phyloP scores from a whole-genome alignment of 1,139 yeast genomes.

The Candida pseudocylindracea region DNA sequence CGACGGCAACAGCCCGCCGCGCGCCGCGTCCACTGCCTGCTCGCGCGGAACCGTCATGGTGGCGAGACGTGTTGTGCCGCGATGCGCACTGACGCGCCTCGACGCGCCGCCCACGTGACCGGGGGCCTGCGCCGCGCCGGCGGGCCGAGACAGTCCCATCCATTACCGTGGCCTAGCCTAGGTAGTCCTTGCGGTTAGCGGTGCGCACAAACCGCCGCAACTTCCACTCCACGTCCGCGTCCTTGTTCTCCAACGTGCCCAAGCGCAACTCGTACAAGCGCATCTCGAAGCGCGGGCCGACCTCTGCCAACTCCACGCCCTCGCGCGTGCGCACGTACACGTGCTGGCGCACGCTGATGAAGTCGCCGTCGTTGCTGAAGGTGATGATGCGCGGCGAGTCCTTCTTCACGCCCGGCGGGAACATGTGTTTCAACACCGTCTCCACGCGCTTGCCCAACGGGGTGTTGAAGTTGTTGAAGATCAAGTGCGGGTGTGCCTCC shows the following conservation, averaged over 20 bases:
- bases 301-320: conserved; percentile 80
- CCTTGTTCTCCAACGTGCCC: conserved; percentile 86
- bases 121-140: too few relatives aligned
- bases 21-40: too few relatives aligned
- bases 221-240: conserved; percentile 98
- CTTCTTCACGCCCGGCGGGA: conserved; percentile 92
- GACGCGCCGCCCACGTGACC: too few relatives aligned
- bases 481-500: conserved; percentile 84
- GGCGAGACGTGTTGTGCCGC: too few relatives aligned
- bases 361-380: conserved; percentile 79
- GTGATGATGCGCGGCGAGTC: conserved; percentile 80
- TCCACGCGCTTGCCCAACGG: conserved; percentile 69
- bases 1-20: too few relatives aligned
- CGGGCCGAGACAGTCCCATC: too few relatives aligned
- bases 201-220: conserved; percentile 82
- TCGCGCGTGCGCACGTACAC: conserved; percentile 79
- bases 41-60: too few relatives aligned
- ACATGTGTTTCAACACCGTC: conserved; percentile 63
- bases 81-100: too few relatives aligned
- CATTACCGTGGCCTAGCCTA: conserved; percentile 7
- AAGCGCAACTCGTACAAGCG: conserved; percentile 66
- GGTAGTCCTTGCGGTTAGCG: conserved; percentile 81
- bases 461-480: conserved; percentile 80
- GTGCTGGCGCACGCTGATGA: conserved; percentile 85
- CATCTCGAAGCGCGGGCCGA: conserved; percentile 98